Conservation (phyloP, 2,329 filamentous ascomycete genomes). For the Aspergillus vadensis region DNA sequence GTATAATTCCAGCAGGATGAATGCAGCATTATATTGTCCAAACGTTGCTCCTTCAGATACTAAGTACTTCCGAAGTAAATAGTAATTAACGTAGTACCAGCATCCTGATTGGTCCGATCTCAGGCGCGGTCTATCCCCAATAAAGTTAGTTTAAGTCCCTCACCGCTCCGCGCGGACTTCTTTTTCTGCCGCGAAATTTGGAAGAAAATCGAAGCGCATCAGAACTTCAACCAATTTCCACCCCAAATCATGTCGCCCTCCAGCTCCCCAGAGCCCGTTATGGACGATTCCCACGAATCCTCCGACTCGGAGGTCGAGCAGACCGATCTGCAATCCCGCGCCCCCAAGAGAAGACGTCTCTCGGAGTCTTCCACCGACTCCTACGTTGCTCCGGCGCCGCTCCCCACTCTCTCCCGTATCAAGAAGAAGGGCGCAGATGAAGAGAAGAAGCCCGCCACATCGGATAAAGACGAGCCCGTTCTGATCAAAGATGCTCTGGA, state of each 20-base stretch:
- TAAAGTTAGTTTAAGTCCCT: neutral
- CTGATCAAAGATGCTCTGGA: conserved; percentile 44
- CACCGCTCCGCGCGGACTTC: conserved; percentile 33
- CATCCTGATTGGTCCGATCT: neutral
- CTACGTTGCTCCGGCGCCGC: conserved; percentile 35
- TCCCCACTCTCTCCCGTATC: conserved; percentile 45
- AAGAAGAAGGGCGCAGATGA: conserved; percentile 38
- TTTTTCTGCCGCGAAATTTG: conserved; percentile 38
- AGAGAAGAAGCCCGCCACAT: conserved; percentile 17
- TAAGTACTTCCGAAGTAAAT: neutral
- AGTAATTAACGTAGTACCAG: too few species aligned
- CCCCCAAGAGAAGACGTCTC: conserved; percentile 43
- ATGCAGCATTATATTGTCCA: neutral
- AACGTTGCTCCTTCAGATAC: too few species aligned
- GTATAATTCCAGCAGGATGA: too few species aligned
- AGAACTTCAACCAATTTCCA: conserved; percentile 9
- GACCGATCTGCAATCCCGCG: conserved; percentile 29
- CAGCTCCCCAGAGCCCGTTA: conserved; percentile 23
- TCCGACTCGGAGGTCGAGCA: conserved; percentile 23
- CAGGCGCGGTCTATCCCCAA: neutral
- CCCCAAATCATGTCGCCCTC: conserved; percentile 33
- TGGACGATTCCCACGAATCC: conserved; percentile 23
- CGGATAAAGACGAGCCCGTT: conserved; percentile 38
- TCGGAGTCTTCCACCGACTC: conserved; percentile 41
- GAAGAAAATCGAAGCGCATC: conserved; percentile 28